Conservation (phyloP, 139 green algal species). For the Nannochloris sp. region DNA sequence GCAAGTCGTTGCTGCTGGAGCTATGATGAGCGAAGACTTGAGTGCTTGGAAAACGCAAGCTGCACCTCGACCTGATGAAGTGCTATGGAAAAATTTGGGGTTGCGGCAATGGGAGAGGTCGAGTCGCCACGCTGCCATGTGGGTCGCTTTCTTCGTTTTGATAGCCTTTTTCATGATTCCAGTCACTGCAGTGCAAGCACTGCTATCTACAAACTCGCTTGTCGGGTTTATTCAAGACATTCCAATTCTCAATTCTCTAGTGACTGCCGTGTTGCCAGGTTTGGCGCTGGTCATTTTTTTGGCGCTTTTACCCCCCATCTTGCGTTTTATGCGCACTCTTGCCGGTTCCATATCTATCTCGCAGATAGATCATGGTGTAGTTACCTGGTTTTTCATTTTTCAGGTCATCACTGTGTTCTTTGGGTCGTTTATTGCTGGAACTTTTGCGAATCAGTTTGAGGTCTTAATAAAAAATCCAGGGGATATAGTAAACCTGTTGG, state of each 20-base stretch:
- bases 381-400: conserved; percentile 41
- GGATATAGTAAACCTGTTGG: conserved; percentile 40
- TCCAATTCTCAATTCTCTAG: background rate
- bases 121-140: conserved; percentile 17
- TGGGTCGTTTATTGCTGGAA: conserved; percentile 41
- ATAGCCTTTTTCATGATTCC: conserved; percentile 29
- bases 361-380: conserved; percentile 41
- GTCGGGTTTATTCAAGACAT: background rate
- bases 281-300: conserved; percentile 67
- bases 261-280: conserved; percentile 4
- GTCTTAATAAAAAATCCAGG: conserved; percentile 17
- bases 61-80: conserved; percentile 24
- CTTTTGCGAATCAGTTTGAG: conserved; percentile 44
- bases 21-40: conserved; percentile 38
- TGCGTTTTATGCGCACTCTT: conserved; percentile 38
- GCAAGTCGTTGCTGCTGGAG: conserved; percentile 30
- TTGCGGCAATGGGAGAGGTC: conserved; percentile 23
- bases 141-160: conserved; percentile 20
- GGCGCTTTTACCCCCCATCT: conserved; percentile 49
- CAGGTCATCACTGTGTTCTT: conserved; percentile 63
- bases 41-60: conserved; percentile 24
- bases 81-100: conserved; percentile 16
- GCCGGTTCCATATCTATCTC: conserved; percentile 33
- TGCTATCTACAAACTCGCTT: background rate
- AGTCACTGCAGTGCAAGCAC: background rate